Evolutionary conservation across 106 monocot species (phyloP).

Genomic region (Allium cepa): DNA sequence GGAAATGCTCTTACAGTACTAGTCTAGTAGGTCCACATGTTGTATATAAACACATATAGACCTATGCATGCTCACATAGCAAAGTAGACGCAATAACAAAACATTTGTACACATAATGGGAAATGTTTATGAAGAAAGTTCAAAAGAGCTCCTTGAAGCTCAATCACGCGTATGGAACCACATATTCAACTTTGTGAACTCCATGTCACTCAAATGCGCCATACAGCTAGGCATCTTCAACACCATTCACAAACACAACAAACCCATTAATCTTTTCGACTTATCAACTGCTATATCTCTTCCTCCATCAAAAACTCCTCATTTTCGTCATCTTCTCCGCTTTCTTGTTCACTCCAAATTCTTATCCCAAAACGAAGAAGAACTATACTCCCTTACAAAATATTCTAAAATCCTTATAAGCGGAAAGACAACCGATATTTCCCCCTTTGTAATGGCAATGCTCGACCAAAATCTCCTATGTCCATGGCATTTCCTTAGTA

Average conservation of each 20-base stretch:
- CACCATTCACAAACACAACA: background rate
- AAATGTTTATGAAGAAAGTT: background rate
- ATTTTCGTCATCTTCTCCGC: constrained; percentile 10
- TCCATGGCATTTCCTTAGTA: background rate
- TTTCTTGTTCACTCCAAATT: background rate
- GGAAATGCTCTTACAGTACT: no score
- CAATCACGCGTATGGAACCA: constrained; percentile 10
- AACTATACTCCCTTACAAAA: background rate
- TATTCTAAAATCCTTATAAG: constrained; percentile 8
- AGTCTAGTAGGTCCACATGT: no score
- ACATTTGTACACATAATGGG: no score
- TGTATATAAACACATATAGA: no score
- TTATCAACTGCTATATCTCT: constrained; percentile 2
- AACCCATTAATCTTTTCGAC: constrained; percentile 3
- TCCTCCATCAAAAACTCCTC: background rate
- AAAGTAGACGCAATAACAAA: no score
- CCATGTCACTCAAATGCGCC: constrained; percentile 8
- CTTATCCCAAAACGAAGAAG: constrained; percentile 1
- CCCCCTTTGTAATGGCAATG: background rate
- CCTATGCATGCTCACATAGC: no score
- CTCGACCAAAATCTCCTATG: background rate
- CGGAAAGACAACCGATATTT: background rate
- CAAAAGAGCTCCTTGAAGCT: constrained; percentile 4
- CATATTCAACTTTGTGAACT: constrained; percentile 8
- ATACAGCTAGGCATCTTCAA: constrained; percentile 1